phyloP scores from a whole-genome alignment of 2,329 filamentous ascomycete species.

The Podosphaera xanthii region DNA sequence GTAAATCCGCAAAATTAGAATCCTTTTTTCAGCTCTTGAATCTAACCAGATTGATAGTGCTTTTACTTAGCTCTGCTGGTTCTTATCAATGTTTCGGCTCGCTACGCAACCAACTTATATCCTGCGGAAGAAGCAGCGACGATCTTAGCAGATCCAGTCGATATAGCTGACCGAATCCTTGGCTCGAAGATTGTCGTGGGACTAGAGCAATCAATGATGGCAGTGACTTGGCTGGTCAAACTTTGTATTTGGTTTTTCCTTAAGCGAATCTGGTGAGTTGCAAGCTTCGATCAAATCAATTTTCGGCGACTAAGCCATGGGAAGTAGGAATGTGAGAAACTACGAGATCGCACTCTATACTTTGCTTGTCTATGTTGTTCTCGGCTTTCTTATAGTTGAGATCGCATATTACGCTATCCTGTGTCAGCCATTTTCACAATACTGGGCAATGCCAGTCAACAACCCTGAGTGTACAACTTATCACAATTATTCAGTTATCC shows the following conservation, averaged over 20 bases:
- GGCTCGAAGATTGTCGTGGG: conserved; percentile 26
- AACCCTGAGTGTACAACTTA: conserved; percentile 30
- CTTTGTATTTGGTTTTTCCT: conserved; percentile 27
- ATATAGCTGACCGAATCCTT: conserved; percentile 21
- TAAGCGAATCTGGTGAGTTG: conserved; percentile 8
- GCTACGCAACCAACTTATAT: conserved; percentile 17
- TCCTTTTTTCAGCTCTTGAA: not conserved
- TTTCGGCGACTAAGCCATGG: not conserved
- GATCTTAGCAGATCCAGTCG: conserved; percentile 17
- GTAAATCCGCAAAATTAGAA: conserved; percentile 8
- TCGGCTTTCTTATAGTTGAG: conserved; percentile 21
- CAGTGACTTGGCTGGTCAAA: conserved; percentile 28
- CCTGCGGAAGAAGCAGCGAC: conserved; percentile 15
- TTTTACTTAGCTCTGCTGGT: conserved; percentile 17
- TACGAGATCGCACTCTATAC: conserved; percentile 20
- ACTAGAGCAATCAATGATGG: conserved; percentile 25
- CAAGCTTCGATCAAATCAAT: not conserved
- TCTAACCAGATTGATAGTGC: conserved; percentile 9
- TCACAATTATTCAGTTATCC: conserved; percentile 31
- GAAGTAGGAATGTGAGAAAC: conserved; percentile 5
- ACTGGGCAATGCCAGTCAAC: conserved; percentile 32
- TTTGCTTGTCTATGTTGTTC: conserved; percentile 23
- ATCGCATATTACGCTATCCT: conserved; percentile 19
- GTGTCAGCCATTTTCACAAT: conserved; percentile 29
- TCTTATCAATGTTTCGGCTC: conserved; percentile 18